Evolutionary conservation across 2,329 filamentous ascomycete species (phyloP).

Genomic region (Fusarium humuli): DNA sequence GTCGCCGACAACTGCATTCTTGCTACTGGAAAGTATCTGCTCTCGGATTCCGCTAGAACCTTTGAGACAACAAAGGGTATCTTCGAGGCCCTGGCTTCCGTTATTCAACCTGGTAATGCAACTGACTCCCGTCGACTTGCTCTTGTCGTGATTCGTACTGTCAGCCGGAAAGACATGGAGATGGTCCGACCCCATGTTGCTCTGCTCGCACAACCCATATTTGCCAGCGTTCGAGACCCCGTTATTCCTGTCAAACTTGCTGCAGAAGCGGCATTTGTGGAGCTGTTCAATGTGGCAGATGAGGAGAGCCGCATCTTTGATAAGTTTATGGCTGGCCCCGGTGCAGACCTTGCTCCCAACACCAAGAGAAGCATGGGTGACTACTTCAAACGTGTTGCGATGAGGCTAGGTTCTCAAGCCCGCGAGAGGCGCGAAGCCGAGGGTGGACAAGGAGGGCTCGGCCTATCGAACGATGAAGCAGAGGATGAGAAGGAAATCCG

Average conservation of each 20-base stretch:
- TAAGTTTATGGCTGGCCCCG: constrained; percentile 81
- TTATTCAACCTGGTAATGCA: constrained; percentile 81
- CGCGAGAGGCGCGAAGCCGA: constrained; percentile 92
- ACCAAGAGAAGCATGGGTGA: constrained; percentile 92
- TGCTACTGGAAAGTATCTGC: constrained; percentile 89
- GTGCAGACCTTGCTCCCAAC: constrained; percentile 73
- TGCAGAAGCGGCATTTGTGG: constrained; percentile 92
- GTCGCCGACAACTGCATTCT: constrained; percentile 90
- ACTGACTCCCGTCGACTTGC: constrained; percentile 87
- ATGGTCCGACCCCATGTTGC: constrained; percentile 84
- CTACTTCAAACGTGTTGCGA: constrained; percentile 94
- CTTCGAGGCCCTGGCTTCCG: constrained; percentile 79
- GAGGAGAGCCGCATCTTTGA: constrained; percentile 89
- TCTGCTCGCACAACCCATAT: constrained; percentile 84
- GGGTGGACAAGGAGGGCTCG: constrained; percentile 86
- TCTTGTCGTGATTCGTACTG: constrained; percentile 87
- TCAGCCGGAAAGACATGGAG: constrained; percentile 82
- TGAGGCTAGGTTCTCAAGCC: constrained; percentile 86
- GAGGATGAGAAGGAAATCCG: constrained; percentile 97
- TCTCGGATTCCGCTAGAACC: constrained; percentile 73
- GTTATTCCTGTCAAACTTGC: constrained; percentile 96
- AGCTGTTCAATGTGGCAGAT: constrained; percentile 89
- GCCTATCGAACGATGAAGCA: constrained; percentile 87
- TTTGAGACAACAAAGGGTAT: constrained; percentile 84
- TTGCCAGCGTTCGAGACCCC: constrained; percentile 87